phyloP scores from a whole-genome alignment of 257 asterid species.

The Leptodermis oblonga region DNA sequence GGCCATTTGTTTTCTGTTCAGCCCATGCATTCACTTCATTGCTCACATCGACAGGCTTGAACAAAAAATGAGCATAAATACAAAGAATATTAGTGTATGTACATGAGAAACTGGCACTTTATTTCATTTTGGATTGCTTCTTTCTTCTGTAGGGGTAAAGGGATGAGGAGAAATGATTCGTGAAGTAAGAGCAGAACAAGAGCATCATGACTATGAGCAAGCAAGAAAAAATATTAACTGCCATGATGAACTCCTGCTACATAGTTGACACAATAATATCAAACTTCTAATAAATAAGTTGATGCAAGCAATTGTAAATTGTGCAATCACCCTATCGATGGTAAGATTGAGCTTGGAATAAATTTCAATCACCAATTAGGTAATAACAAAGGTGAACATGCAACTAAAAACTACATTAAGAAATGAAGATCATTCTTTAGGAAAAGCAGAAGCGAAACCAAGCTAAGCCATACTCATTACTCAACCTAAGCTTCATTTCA shows the following conservation, averaged over 20 bases:
- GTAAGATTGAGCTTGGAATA: background rate
- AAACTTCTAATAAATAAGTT: background rate
- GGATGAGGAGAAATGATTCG: no score
- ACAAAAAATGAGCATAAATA: background rate
- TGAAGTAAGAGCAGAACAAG: background rate
- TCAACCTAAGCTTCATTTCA: background rate
- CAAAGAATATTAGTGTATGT: background rate
- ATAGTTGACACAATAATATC: background rate
- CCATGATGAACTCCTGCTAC: background rate
- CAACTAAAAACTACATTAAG: background rate
- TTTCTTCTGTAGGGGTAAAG: background rate
- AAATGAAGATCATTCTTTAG: background rate
- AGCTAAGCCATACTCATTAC: background rate
- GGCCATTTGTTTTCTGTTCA: slow-evolving; percentile 33
- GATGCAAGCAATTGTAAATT: background rate
- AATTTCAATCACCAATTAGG: background rate
- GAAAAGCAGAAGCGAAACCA: background rate
- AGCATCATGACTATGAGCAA: background rate
- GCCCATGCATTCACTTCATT: slow-evolving; percentile 39
- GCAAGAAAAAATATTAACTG: background rate
- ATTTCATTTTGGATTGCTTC: background rate
- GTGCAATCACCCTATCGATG: background rate
- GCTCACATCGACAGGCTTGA: slow-evolving; percentile 28
- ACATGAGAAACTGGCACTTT: background rate
- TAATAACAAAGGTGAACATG: background rate